Evolutionary conservation across 331 rosid genomes (phyloP), one percentile per base, ranked within the genome.

Genomic region (Phaseolus coccineus): DNA sequence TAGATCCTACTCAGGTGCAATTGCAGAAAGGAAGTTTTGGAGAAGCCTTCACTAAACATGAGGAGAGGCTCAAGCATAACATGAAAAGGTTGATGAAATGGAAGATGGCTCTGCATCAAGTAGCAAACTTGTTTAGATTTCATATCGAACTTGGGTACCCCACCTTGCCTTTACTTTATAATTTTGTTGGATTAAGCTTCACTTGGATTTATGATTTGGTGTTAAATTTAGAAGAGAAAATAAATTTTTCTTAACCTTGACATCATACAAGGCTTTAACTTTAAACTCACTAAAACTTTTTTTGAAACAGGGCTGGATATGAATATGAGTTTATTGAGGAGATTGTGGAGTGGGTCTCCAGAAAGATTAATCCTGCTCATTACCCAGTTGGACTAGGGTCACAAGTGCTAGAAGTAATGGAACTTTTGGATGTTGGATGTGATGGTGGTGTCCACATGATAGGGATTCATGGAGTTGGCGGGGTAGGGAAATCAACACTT

Each of bases 401-500:
- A 44, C 14, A 44, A 2, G 48, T 44, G 48, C 48, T 2, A 44
- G 48, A 44, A 0, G 14, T 44, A 44, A 44, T 0, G 48, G 2
- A 44, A 44, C 48, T 44, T 44, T 3, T 44, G 48, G 4, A 44
- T 44, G 48, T 44, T 44, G 48, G 48, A 44, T 44, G 14, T 44
- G 48, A 44, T 44, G 48, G 11, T 11, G 48, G 48, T 44, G 4
- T 10, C 48, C 14, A 44, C 48, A 44, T 44, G 48, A 44, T 44
- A 6, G 88, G 80, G 57, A 71, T 84, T 0, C 5, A 3, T 3
- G 85, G 88, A 2, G 4, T 8, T 14, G 80, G 80, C 4, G 85
- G 88, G 2, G 58, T 81, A 5, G 88, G 83, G 0, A 84, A 84
- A 67, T n/a, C 77, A 3, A 67, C 87, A 14, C 52, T 83, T 56